Conservation (phyloP, 495 filamentous ascomycete genomes). For the Xylaria grammica region DNA sequence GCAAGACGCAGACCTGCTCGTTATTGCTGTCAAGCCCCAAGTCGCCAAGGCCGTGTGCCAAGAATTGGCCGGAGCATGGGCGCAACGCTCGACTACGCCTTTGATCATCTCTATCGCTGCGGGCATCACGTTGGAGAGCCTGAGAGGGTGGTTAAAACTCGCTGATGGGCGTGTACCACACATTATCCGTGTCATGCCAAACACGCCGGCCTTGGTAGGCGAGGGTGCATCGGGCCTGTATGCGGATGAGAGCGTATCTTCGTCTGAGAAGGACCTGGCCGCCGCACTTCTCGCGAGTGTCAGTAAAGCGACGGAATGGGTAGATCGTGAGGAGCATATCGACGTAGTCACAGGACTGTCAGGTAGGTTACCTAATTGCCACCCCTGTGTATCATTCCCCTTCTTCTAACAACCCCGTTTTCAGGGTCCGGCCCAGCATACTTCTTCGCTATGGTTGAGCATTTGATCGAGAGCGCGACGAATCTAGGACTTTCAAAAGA, state of each 20-base stretch:
- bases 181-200: conserved; percentile 46
- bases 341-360: conserved; percentile 46
- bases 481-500: conserved; percentile 38
- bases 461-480: conserved; percentile 39
- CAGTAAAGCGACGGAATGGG: conserved; percentile 40
- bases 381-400: conserved; percentile 1
- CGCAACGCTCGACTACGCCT: conserved; percentile 38
- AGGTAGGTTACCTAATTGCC: conserved; percentile 29
- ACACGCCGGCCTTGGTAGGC: conserved; percentile 45
- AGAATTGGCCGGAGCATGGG: conserved; percentile 39
- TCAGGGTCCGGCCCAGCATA: conserved; percentile 43
- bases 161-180: conserved; percentile 37
- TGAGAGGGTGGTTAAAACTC: conserved; percentile 40
- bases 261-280: conserved; percentile 39
- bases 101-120: conserved; percentile 47
- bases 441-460: conserved; percentile 44
- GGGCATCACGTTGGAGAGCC: conserved; percentile 38
- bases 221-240: conserved; percentile 45
- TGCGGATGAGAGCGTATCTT: conserved; percentile 37
- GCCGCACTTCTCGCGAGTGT: conserved; percentile 36
- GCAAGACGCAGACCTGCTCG: conserved; percentile 36
- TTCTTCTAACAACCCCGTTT: conserved; percentile 13
- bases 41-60: conserved; percentile 41
- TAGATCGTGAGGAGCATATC: conserved; percentile 41
- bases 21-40: conserved; percentile 46